These are phyloP conservation scores for Pseudoneurospora amorphoporcata DNA, from an alignment of 495 filamentous ascomycete species.

Conservation along the genomic window DNA sequence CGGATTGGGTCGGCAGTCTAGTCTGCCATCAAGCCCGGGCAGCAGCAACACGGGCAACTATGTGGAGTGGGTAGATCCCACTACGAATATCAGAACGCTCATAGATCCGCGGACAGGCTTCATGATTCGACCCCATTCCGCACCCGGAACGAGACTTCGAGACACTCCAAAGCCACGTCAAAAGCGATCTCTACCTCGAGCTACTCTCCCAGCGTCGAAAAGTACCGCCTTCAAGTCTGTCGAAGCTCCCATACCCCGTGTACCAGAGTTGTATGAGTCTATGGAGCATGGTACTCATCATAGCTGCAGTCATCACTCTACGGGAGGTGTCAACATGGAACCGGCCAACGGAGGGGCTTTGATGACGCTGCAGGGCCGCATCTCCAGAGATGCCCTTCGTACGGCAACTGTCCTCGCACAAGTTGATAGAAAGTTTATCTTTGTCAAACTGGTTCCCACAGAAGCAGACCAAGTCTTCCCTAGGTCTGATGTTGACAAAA, in stretches of 20 bases:
- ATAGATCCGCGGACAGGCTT: conserved; percentile 23
- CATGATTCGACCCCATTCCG: conserved; percentile 2
- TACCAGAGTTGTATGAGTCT: conserved; percentile 14
- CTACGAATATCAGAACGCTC: conserved; percentile 45
- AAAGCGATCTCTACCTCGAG: neutral
- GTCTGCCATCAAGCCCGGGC: neutral
- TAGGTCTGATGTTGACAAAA: neutral
- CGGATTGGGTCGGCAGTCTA: neutral
- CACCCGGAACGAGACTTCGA: neutral
- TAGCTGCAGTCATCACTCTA: conserved; percentile 1
- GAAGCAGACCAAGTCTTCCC: neutral
- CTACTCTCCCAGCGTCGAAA: neutral
- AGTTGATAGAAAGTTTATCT: conserved; percentile 83
- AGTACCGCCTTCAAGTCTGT: conserved; percentile 27
- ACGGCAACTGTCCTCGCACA: conserved; percentile 63
- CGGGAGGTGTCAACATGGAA: conserved; percentile 3
- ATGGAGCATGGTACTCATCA: neutral
- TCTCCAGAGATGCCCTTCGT: conserved; percentile 57
- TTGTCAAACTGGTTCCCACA: conserved; percentile 44
- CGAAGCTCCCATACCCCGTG: conserved; percentile 28
- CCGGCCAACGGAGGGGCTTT: neutral
- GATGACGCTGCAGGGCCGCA: conserved; percentile 34
- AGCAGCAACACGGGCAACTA: conserved; percentile 18
- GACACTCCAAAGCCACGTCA: neutral
- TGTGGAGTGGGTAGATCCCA: conserved; percentile 59